Conservation (phyloP, 2,329 filamentous ascomycete genomes). For the Stachybotrys elegans region DNA sequence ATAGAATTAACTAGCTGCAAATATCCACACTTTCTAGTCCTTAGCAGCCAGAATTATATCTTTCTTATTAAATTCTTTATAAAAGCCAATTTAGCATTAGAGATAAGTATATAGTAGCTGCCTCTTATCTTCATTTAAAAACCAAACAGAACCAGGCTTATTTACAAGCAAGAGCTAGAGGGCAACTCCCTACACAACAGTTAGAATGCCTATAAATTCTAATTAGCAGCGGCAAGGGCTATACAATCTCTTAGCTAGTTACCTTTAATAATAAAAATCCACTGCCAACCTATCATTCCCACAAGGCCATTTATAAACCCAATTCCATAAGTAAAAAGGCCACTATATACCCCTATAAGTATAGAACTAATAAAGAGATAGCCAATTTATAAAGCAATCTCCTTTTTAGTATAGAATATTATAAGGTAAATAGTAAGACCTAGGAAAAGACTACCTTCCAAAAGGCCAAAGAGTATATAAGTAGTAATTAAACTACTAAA, state of each 20-base stretch:
- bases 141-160: no score
- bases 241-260: no score
- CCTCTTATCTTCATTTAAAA: no score
- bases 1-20: no score
- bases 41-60: no score
- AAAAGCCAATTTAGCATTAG: no score
- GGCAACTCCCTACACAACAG: constrained; percentile 2
- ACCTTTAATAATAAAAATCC: constrained; percentile 61
- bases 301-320: constrained; percentile 50
- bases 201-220: constrained; percentile 5
- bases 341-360: constrained; percentile 56
- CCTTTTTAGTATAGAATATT: no score
- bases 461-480: constrained; percentile 21
- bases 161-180: constrained; percentile 6
- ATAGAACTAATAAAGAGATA: constrained; percentile 49
- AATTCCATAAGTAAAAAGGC: constrained; percentile 57
- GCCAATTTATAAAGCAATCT: constrained; percentile 49
- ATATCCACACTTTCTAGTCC: no score
- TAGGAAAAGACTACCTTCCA: no score
- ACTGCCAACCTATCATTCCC: constrained; percentile 34
- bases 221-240: neutral
- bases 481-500: constrained; percentile 19
- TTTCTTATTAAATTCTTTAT: no score
- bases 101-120: no score
- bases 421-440: constrained; percentile 52